Evolutionary conservation across 2,329 filamentous ascomycete genomes (phyloP).

Genomic region (Pezicula neosporulosa): DNA sequence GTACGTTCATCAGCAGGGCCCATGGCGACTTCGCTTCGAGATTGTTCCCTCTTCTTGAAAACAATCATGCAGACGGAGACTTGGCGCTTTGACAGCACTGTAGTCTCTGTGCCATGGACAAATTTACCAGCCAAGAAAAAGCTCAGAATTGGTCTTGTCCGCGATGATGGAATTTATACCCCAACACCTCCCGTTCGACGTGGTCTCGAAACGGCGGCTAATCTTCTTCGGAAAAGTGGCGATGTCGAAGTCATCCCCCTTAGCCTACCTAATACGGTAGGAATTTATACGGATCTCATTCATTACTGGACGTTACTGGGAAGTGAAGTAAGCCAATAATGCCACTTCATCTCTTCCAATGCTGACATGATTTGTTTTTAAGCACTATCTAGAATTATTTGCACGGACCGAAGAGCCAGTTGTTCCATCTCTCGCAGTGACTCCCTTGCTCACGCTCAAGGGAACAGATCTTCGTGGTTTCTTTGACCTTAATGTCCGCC

Average conservation of each 20-base stretch:
- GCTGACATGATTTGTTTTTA: conserved; percentile 37
- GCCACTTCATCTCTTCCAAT: conserved; percentile 35
- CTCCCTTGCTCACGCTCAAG: conserved; percentile 16
- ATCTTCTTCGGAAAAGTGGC: conserved; percentile 28
- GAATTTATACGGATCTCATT: conserved; percentile 44
- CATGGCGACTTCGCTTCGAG: conserved; percentile 39
- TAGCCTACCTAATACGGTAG: conserved; percentile 36
- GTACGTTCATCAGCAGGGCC: conserved; percentile 43
- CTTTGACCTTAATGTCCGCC: conserved; percentile 22
- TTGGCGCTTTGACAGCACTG: conserved; percentile 36
- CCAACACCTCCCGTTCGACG: conserved; percentile 47
- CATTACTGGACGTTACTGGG: conserved; percentile 12
- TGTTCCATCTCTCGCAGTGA: conserved; percentile 43
- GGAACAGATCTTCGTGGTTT: conserved; percentile 18
- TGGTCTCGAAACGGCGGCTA: conserved; percentile 36
- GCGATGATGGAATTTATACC: conserved; percentile 42
- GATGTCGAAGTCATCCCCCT: conserved; percentile 54
- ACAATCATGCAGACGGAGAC: conserved; percentile 45
- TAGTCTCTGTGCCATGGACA: conserved; percentile 13
- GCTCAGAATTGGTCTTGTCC: conserved; percentile 25
- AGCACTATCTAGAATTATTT: conserved; percentile 40
- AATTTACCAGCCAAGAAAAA: conserved; percentile 3
- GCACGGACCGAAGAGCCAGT: conserved; percentile 45
- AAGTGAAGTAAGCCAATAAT: conserved; percentile 13
- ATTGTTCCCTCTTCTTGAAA: conserved; percentile 42